These are phyloP conservation scores for Lactuca saligna DNA, from an alignment of 129 eudicot genomes.

Conservation along the genomic window DNA sequence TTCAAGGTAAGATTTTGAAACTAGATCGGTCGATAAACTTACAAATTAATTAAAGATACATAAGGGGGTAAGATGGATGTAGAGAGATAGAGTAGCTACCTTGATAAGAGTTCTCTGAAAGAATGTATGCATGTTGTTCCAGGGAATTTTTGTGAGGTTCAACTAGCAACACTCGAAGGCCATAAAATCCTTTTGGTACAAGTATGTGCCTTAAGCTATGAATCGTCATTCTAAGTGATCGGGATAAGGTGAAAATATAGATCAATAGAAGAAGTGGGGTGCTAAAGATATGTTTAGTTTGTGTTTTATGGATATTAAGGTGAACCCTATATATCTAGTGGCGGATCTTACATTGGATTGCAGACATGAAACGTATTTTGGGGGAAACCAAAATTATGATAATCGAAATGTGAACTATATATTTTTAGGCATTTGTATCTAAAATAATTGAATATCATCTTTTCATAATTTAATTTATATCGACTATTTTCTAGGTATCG, in stretches of 20 bases:
- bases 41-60: background rate
- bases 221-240: background rate
- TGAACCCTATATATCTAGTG: background rate
- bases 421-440: too few species aligned
- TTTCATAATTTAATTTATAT: too few species aligned
- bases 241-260: background rate
- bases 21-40: background rate
- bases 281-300: background rate
- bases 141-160: constrained; percentile 3
- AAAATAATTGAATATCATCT: too few species aligned
- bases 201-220: background rate
- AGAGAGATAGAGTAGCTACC: constrained; percentile 1
- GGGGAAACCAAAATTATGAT: too few species aligned
- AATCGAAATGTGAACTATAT: too few species aligned
- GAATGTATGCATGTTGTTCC: background rate
- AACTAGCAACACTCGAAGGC: constrained; percentile 21
- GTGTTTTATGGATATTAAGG: background rate
- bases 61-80: too few species aligned
- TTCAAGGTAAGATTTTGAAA: background rate
- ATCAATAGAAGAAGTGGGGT: background rate
- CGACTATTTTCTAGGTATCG: too few species aligned
- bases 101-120: background rate
- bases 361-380: too few species aligned
- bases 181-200: background rate
- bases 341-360: too few species aligned